Base-by-base conservation (phyloP, 2,329 filamentous ascomycete genomes). In the Clonostachys rhizophaga region DNA sequence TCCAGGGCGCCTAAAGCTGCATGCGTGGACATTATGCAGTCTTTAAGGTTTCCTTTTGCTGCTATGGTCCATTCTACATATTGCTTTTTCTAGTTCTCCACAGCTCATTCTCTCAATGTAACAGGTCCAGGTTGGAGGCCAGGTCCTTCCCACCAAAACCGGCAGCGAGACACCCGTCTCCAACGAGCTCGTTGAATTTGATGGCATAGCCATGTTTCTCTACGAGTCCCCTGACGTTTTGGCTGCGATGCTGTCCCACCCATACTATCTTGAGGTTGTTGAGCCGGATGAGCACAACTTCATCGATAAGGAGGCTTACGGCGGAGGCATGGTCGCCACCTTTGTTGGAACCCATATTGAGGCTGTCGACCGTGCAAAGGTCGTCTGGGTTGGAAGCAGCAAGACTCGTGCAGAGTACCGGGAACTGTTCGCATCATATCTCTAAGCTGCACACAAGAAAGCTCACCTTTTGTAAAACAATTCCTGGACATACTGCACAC, bases 161-260 rank as follows among this genome's bases (percentile, higher is more conserved):
- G 56, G 57, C 1, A 50, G 52, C 2, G 43, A 44, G 2, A 42
- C 36, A n/a, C 59, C 57, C 0, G 45, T 46, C 0, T 58, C 58
- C 1, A 48, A 46, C n/a, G 30, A 53, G 3, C 53, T 56, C 0
- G 54, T 60, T 2, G 52, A 58, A 8, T 61, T 61, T 36, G 58
- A 62, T 4, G 60, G 59, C 1, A 55, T 63, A 13, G 60, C 59
- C n/a, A 54, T 63, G 54, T 63, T 63, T 30, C 42, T 62, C 0
- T 62, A 62, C 34, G 40, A 53, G 20, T 52, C 52, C 1, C 30
- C 57, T 2, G 55, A 59, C 3, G 50, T 50, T 1, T 30, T 63
- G 17, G 42, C 49, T 2, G 57, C 47, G 0, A 58, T 62, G 54
- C 48, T 62, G 16, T 49, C 59, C 0, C 60, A 63, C 4, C 57